Evolutionary conservation across 2,329 filamentous ascomycete genomes (phyloP).

Genomic region (Ophiostoma triangulosporum): DNA sequence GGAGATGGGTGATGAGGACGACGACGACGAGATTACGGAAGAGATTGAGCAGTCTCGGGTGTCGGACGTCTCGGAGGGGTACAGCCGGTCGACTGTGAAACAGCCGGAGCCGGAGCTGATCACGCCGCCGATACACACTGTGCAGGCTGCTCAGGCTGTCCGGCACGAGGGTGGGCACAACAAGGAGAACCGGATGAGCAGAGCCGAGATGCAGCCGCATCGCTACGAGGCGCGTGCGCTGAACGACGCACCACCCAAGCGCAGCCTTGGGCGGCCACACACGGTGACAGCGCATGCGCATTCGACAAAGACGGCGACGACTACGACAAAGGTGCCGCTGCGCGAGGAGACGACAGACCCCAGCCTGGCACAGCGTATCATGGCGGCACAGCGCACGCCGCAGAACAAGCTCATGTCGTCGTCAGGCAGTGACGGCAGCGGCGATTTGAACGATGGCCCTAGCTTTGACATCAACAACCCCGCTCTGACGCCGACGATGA

Average conservation of each 20-base stretch:
- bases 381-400: slow-evolving; percentile 28
- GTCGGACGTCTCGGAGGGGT: background rate
- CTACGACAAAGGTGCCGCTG: slow-evolving; percentile 38
- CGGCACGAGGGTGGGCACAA: background rate
- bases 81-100: background rate
- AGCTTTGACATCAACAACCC: slow-evolving; percentile 43
- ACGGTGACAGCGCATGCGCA: slow-evolving; percentile 32
- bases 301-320: slow-evolving; percentile 32
- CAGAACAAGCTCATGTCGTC: slow-evolving; percentile 17
- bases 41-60: background rate
- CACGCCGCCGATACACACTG: background rate
- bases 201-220: background rate
- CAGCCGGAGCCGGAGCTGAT: background rate
- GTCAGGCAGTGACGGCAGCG: background rate
- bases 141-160: background rate
- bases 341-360: slow-evolving; percentile 31
- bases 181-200: background rate
- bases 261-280: slow-evolving; percentile 25
- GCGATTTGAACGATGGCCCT: slow-evolving; percentile 16
- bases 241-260: slow-evolving; percentile 2
- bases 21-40: background rate
- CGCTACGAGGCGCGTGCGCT: slow-evolving; percentile 3
- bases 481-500: slow-evolving; percentile 51
- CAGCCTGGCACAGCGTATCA: slow-evolving; percentile 29
- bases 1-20: slow-evolving; percentile 2